Evolutionary conservation across 345 rosid species (phyloP), one percentile per base, ranked within the genome.

Genomic region (Bruguiera sexangula): DNA sequence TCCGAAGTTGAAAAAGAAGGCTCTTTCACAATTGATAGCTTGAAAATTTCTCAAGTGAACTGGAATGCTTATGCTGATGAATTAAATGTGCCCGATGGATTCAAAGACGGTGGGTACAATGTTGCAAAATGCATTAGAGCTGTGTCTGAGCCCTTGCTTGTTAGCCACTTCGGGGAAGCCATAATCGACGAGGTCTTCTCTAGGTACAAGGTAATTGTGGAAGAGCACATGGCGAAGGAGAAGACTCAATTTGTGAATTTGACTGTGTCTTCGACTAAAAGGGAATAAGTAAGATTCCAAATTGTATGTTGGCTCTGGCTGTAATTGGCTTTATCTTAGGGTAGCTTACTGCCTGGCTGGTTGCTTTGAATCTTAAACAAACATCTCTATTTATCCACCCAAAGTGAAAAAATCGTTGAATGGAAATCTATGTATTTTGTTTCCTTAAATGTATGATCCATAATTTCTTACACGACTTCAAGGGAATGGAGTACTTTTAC

Each of bases 51-150:
- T 7, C 75, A 78, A 76, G 75, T 85, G 20, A 70, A 70, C 21
- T 88, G 89, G 89, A 52, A 79, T 46, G 82, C 69, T 27, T 59
- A 66, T 36, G 3, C 19, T 3, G 29, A 69, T 10, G 75, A 68
- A 9, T 3, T 56, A 4, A 39, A 52, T 11, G 10, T 32, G 9
- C 10, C 27, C 8, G 50, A 37, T 22, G 64, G 3, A 19, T 43
- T 7, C 16, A 61, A 63, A 27, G 75, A 76, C 29, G 77, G 68
- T 16, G 86, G 79, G 32, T 67, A 79, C 54, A 69, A 59, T 26
- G 80, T 82, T 32, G 84, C 86, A 1, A 68, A 50, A 66, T 76
- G 79, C 73, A 73, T 86, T 22, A 78, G 88, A 76, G 85, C 88
- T 1, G 86, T 71, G 68, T 71, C 80, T 8, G 90, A 84, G 57